Conservation (phyloP, 331 rosid genomes). For the Malus hybrid region DNA sequence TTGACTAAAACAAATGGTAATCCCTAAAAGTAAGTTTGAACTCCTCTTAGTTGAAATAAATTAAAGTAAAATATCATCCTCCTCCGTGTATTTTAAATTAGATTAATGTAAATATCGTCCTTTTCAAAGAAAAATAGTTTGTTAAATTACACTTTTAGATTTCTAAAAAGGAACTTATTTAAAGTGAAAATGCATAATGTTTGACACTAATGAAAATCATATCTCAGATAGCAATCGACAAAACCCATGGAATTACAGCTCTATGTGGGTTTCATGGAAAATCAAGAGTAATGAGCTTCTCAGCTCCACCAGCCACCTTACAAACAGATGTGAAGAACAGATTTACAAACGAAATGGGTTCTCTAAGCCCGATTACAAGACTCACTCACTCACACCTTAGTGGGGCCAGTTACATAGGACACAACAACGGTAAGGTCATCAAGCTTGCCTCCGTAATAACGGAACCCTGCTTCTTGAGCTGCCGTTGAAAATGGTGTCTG, state of each 20-base stretch:
- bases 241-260: neutral
- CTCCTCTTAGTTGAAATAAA: no score
- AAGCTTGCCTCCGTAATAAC: constrained; percentile 81
- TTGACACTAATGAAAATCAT: neutral
- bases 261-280: constrained; percentile 7
- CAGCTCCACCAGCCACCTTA: neutral
- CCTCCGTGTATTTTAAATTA: no score
- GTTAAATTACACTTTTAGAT: neutral
- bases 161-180: neutral
- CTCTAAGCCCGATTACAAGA: neutral
- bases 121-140: neutral
- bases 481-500: constrained; percentile 78
- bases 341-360: neutral
- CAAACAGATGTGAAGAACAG: neutral
- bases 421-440: constrained; percentile 92
- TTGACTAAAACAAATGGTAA: no score
- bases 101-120: neutral
- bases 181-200: neutral
- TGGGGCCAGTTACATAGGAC: constrained; percentile 48
- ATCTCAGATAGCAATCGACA: neutral
- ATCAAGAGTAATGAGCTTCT: neutral
- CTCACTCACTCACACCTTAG: constrained; percentile 18
- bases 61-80: no score
- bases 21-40: no score
- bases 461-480: constrained; percentile 85